Evolutionary conservation across 129 eudicot genomes (phyloP).

Genomic region (Centrapalus pauciflorus): DNA sequence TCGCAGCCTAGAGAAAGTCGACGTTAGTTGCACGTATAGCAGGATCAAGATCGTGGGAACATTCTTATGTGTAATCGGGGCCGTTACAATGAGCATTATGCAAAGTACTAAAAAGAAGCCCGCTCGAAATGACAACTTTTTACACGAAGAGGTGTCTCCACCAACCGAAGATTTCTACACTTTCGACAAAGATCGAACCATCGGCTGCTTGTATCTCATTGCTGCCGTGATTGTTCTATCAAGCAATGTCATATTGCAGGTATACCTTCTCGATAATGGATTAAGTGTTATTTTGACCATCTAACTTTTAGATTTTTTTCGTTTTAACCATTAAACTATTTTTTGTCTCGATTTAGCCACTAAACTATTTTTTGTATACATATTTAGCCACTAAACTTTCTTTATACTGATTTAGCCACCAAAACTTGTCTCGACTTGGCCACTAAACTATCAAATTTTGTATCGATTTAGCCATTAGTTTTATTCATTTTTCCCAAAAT

Average conservation of each 20-base stretch:
- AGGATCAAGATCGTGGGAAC: slow-evolving; percentile 57
- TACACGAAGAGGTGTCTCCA: slow-evolving; percentile 5
- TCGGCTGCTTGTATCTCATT: slow-evolving; percentile 59
- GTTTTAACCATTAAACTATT: too few relatives aligned
- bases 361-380: too few relatives aligned
- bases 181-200: slow-evolving; percentile 31
- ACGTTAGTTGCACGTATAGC: slow-evolving; percentile 50
- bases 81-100: slow-evolving; percentile 52
- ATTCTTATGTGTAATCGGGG: slow-evolving; percentile 56
- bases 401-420: too few relatives aligned
- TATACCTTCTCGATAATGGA: not conserved
- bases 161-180: not conserved
- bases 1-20: slow-evolving; percentile 56
- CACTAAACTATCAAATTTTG: too few relatives aligned
- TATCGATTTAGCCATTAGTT: too few relatives aligned
- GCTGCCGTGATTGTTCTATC: slow-evolving; percentile 56
- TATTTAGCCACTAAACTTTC: too few relatives aligned
- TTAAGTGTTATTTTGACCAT: too few relatives aligned
- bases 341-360: too few relatives aligned
- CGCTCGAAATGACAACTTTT: not conserved
- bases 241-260: slow-evolving; percentile 61
- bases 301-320: too few relatives aligned
- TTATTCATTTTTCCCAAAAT: too few relatives aligned
- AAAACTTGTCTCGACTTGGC: too few relatives aligned
- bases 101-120: slow-evolving; percentile 29